A percentile compares a stretch with the other conserved stretches of the same genome.
Conservation (phyloP, 768 basidiomycete species). For the Leucocoprinus leucothites region DNA sequence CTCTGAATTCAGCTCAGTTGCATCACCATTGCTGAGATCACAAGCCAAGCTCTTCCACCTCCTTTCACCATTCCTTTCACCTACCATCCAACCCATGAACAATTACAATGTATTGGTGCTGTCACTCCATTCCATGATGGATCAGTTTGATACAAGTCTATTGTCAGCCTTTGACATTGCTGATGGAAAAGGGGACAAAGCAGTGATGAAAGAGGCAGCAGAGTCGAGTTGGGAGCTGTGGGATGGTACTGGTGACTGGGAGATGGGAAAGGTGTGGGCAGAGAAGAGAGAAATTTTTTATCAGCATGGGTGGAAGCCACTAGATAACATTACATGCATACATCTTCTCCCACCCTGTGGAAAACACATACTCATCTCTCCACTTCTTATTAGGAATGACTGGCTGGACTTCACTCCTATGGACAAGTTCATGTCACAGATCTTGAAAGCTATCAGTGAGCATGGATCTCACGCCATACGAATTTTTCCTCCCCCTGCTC, state of each 20-base stretch:
- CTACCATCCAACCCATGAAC: conserved; percentile 64
- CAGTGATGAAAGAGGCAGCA: conserved; percentile 77
- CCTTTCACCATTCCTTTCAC: conserved; percentile 74
- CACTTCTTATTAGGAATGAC: conserved; percentile 30
- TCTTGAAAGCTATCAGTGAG: conserved; percentile 61
- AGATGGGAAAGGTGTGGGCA: conserved; percentile 92
- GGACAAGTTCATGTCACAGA: conserved; percentile 81
- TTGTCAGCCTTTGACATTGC: conserved; percentile 87
- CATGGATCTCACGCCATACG: conserved; percentile 80
- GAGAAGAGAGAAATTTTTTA: conserved; percentile 96
- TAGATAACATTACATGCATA: conserved; percentile 78
- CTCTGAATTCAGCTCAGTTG: conserved; percentile 45
- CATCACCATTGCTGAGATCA: conserved; percentile 41
- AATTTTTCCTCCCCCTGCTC: conserved; percentile 82
- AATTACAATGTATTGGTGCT: conserved; percentile 60
- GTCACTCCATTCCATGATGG: conserved; percentile 74
- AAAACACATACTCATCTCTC: conserved; percentile 5
- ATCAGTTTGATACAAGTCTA: conserved; percentile 83
- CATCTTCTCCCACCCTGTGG: background rate
- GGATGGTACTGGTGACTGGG: conserved; percentile 66
- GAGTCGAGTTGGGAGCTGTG: conserved; percentile 86
- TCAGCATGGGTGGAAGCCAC: conserved; percentile 75
- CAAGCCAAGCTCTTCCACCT: conserved; percentile 72
- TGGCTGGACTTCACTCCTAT: conserved; percentile 87
- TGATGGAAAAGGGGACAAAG: conserved; percentile 71